Base-by-base conservation (phyloP, 345 rosid genomes). In the Cardamine resedifolia region DNA sequence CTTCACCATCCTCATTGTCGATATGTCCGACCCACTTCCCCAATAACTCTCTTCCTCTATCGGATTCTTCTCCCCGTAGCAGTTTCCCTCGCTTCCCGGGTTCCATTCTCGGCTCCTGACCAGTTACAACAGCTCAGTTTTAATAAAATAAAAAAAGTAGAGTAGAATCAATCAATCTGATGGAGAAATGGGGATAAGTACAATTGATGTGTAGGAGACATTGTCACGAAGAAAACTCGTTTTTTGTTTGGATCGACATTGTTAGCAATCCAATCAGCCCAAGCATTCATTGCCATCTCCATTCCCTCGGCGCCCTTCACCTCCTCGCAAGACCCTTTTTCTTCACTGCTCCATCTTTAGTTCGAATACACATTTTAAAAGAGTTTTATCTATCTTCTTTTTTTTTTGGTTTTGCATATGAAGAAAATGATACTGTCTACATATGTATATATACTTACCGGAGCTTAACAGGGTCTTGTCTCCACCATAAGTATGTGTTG, bases 401-500 rank as follows among this genome's bases (percentile, higher is more conserved):
- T 14, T 12, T 53, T 7, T 47, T 7, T 2, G 28, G 44, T 50
- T 33, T 34, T 5, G 49, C 33, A 34, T 33, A 34, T n/a, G 27
- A 24, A 31, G 31, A 34, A 50, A 12, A 41, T 23, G 69, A 20
- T 10, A 10, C n/a, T 58, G 41, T 27, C 26, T 28, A 27, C 3
- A 30, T 2, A 15, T 36, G 5, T 4, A 30, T 2, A 15, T 36
- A 9, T 4, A 36, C 91, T 81, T 70, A 91, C 99, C 71, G 76
- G 45, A 95, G 79, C 87, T 91, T 95, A 48, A 95, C 87, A 24
- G 99, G 89, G 58, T 85, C 96, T 82, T 90, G 96, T 79, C 99
- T 91, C 99, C 99, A 95, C 99, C 99, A 95, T 83, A 95, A 79
- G 80, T 95, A 95, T 0, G 98, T 78, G 75, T 95, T 95, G 79